Evolutionary conservation across 2,329 filamentous ascomycete genomes (phyloP), one percentile per base, ranked within the genome.

Genomic region (Mycosphaerella sp.): DNA sequence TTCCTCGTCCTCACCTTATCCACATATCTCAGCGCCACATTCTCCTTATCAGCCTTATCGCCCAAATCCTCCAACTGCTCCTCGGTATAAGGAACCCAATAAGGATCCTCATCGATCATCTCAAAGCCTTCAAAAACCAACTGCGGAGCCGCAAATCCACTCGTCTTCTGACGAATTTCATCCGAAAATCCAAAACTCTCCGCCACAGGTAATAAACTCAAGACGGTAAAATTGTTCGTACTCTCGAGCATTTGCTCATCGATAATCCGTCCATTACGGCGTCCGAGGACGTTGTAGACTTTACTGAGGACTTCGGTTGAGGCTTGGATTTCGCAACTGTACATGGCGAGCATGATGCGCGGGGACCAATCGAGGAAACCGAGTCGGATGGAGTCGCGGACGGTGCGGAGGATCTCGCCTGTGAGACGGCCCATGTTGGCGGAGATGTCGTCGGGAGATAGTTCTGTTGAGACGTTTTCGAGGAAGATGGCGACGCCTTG

Each of bases 211-310:
- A 98, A 78, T 1, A 90, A 77, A 0, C 90, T 87, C 47, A 86
- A 79, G 66, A 98, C 95, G 4, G 89, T 95, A 76, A 95, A 98
- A 72, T 96, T 97, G 1, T 91, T 90, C 0, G 89, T 95, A 18
- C 93, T 91, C 66, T 95, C 89, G 63, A 95, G 94, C 75, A 98
- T 87, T 16, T 84, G 82, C 71, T 98, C 93, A 8, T 86, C 86
- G 17, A 95, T 81, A 47, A 98, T 94, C 34, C 85, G 85, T 21
- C 93, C 93, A 30, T 90, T 85, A 4, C 93, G 87, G 1, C 91
- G 85, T 28, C 91, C 96, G n/a, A 98, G 83, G n/a, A 97, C 91
- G 60, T 87, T 88, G 75, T 98, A 98, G 30, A 97, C 93, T 27
- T 89, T 85, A 17, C 93, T 93, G 4, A 98, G 82, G 37, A 97